phyloP scores from a whole-genome alignment of 192 early-diverging fungal genomes.

The Pilobolus umbonatus region DNA sequence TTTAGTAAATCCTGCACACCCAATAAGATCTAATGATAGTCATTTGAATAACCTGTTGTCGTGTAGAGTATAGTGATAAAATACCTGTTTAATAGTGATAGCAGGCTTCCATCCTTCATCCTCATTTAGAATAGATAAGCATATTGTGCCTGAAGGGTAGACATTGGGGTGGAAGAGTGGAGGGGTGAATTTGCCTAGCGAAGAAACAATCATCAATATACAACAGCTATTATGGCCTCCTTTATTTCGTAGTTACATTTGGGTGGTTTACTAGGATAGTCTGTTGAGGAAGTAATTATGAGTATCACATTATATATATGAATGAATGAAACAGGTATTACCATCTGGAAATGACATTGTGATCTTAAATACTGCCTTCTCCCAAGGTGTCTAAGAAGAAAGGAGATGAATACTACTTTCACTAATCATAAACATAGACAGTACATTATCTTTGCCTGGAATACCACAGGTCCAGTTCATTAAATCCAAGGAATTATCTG shows the following conservation, averaged over 20 bases:
- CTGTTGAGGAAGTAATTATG: too few species aligned
- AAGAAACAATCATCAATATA: conserved; percentile 3
- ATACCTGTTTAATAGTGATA: conserved; percentile 92
- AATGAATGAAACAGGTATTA: conserved; percentile 13
- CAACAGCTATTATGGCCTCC: too few species aligned
- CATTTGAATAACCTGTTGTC: background rate
- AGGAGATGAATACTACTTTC: background rate
- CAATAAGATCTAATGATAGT: conserved; percentile 67
- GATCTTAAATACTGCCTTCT: conserved; percentile 82
- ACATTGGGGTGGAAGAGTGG: conserved; percentile 93
- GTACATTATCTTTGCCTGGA: conserved; percentile 46
- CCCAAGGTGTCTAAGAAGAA: conserved; percentile 72
- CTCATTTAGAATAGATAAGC: conserved; percentile 93
- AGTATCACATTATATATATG: background rate
- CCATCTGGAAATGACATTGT: conserved; percentile 77
- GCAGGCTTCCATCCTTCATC: conserved; percentile 94
- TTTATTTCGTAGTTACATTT: conserved; percentile 52
- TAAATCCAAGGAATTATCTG: conserved; percentile 75
- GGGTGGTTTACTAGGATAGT: conserved; percentile 85
- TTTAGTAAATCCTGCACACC: conserved; percentile 90
- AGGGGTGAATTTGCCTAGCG: conserved; percentile 62
- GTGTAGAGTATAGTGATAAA: background rate
- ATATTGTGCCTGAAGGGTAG: conserved; percentile 96
- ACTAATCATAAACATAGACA: background rate
- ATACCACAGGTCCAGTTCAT: conserved; percentile 75